A percentile compares a stretch with the other conserved stretches of the same genome.
These are phyloP conservation scores for Exserohilum rostratum DNA, from an alignment of 2,329 filamentous ascomycete species.

Conservation along the genomic window DNA sequence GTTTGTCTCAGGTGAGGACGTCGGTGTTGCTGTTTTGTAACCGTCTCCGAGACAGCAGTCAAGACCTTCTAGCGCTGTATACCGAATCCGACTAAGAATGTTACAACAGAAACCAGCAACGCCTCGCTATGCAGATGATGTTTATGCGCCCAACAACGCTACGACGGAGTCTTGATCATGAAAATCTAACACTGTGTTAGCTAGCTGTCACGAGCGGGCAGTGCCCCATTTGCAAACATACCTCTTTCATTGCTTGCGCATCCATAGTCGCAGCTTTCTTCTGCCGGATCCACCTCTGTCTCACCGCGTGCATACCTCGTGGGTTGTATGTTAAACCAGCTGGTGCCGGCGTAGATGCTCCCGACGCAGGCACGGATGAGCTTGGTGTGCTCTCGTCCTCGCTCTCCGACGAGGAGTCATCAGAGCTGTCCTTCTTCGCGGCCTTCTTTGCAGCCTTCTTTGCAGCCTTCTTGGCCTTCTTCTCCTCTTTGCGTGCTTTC, in stretches of 20 bases:
- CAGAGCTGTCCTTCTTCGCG: conserved; percentile 27
- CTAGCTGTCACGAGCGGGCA: background rate
- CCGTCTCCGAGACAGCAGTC: background rate
- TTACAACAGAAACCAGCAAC: conserved; percentile 20
- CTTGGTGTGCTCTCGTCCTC: conserved; percentile 38
- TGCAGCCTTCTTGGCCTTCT: conserved; percentile 52
- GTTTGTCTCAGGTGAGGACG: background rate
- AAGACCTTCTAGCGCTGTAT: background rate
- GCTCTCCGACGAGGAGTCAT: conserved; percentile 36
- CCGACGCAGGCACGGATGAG: conserved; percentile 46
- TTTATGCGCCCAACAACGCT: conserved; percentile 4
- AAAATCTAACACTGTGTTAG: conserved; percentile 40
- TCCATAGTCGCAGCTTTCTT: conserved; percentile 86
- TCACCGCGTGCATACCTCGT: conserved; percentile 72
- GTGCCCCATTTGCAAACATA: conserved; percentile 46
- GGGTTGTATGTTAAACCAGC: conserved; percentile 47
- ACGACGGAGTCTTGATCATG: conserved; percentile 46
- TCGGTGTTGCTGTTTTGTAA: background rate
- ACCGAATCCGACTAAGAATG: background rate
- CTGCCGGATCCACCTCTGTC: conserved; percentile 83
- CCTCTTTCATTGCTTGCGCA: conserved; percentile 83
- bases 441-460: conserved; percentile 43
- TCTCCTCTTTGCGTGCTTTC: conserved; percentile 52
- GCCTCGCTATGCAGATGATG: conserved; percentile 40
- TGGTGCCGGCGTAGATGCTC: conserved; percentile 53